Base-by-base conservation (phyloP, 1,284 basidiomycete species). In the Trametes hirsuta region DNA sequence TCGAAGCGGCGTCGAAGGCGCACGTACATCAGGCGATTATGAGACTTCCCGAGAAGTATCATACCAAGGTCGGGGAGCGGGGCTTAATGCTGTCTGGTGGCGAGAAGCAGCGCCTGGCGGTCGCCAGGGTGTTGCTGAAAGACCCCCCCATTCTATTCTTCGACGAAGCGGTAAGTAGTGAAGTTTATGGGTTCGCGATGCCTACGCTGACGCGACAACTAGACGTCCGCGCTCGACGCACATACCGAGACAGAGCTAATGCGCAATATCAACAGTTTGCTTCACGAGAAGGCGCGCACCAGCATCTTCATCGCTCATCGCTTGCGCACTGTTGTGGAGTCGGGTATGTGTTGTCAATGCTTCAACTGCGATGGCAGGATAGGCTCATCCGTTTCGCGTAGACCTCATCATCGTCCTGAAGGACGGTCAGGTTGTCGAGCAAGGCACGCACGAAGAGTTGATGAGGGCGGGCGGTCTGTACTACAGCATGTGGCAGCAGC, bases 81-180 rank as follows among this genome's bases (percentile, higher is more conserved):
- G 97, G 97, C 1, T 75, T 98, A 70, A 98, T 99, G 97, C 95
- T 99, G 58, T 95, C 93, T 14, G 97, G 97, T 0, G 97, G 97
- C 0, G 97, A 99, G 81, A 98, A 99, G 76, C 97, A 99, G 80
- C 79, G 97, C 45, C 75, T 99, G 65, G 97, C 97, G 0, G 93
- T 99, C 12, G 97, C 97, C 5, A 80, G 97, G 15, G 87, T 97
- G 45, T 76, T 99, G 68, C 77, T 99, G 50, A 98, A 98, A 77
- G 91, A 99, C 73, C 94, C 97, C 0, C 88, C 90, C 3, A 97
- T 98, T 69, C 72, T 98, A 69, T 98, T 99, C 79, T 98, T 99
- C 70, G 97, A 99, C 71, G 97, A 99, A 77, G 97, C 97, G 36
- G 94, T 94, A 68, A 73, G 91, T 80, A 41, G 53, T 25, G 8